Percentiles rank a stretch among this genome's conserved stretches.
These are phyloP conservation scores for Monilinia vaccinii-corymbosi DNA, from an alignment of 2,329 filamentous ascomycete genomes.

Conservation along the genomic window DNA sequence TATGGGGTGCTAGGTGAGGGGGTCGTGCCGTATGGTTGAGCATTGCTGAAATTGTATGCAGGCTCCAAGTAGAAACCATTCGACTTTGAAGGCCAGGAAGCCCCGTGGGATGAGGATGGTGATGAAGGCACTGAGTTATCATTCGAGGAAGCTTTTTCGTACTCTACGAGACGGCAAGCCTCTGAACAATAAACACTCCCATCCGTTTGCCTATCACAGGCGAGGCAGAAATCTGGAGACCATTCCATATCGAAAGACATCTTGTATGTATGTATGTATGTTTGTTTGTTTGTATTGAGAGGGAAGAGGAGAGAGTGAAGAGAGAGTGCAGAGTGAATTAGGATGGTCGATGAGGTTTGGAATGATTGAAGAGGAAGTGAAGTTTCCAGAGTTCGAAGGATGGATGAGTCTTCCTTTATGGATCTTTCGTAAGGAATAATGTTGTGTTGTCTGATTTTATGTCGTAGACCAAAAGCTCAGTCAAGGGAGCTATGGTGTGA, in stretches of 20 bases:
- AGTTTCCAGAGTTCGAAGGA: neutral
- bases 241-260: constrained; percentile 41
- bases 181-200: constrained; percentile 85
- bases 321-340: constrained; percentile 1
- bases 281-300: constrained; percentile 6
- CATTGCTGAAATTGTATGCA: constrained; percentile 64
- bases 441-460: constrained; percentile 13
- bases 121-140: constrained; percentile 50
- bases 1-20: constrained; percentile 31
- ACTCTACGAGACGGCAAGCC: constrained; percentile 78
- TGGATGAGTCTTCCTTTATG: constrained; percentile 10
- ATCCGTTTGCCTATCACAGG: constrained; percentile 83
- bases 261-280: constrained; percentile 10
- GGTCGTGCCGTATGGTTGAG: constrained; percentile 47
- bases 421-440: constrained; percentile 5
- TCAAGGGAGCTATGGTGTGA: constrained; percentile 24
- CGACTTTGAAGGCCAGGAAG: constrained; percentile 43
- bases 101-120: constrained; percentile 37
- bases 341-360: constrained; percentile 4
- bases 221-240: constrained; percentile 88
- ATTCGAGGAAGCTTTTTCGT: constrained; percentile 58
- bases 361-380: neutral
- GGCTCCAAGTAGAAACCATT: constrained; percentile 60
- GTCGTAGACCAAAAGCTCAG: constrained; percentile 11
- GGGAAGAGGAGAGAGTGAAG: too few relatives aligned